Conservation (phyloP, 2,329 filamentous ascomycete genomes). For the Colletotrichum navitas region DNA sequence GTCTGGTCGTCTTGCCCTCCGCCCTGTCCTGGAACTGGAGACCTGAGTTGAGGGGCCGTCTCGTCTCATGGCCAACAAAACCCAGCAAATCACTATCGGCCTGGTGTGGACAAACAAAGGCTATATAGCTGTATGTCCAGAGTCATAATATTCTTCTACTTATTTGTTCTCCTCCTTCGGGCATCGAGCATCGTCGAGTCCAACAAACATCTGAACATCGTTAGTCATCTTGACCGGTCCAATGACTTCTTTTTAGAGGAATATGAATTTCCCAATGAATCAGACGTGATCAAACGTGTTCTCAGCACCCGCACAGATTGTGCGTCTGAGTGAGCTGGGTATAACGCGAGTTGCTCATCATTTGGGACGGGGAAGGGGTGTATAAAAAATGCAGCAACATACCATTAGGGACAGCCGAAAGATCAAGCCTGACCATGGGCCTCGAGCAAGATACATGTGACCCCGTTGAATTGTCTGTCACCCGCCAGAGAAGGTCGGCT, state of each 20-base stretch:
- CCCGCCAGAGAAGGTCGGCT: constrained; percentile 11
- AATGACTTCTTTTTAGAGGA: neutral
- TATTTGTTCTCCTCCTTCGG: neutral
- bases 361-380: neutral
- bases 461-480: constrained; percentile 6
- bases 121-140: neutral
- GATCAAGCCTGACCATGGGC: neutral
- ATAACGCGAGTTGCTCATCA: constrained; percentile 28
- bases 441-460: neutral
- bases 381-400: neutral
- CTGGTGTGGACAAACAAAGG: neutral
- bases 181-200: neutral
- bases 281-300: constrained; percentile 31
- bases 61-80: neutral
- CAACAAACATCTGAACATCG: constrained; percentile 1
- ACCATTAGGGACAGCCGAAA: neutral
- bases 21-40: neutral
- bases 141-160: constrained; percentile 5
- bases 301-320: constrained; percentile 24
- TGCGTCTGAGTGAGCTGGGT: constrained; percentile 32
- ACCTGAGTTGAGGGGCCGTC: neutral
- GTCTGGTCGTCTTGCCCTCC: neutral
- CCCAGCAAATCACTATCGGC: neutral
- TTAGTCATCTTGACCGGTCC: neutral
- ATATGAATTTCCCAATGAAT: neutral